A percentile compares a stretch with the other conserved stretches of the same genome.
phyloP scores from a whole-genome alignment of 768 basidiomycete genomes.

The Kwoniella sp. region DNA sequence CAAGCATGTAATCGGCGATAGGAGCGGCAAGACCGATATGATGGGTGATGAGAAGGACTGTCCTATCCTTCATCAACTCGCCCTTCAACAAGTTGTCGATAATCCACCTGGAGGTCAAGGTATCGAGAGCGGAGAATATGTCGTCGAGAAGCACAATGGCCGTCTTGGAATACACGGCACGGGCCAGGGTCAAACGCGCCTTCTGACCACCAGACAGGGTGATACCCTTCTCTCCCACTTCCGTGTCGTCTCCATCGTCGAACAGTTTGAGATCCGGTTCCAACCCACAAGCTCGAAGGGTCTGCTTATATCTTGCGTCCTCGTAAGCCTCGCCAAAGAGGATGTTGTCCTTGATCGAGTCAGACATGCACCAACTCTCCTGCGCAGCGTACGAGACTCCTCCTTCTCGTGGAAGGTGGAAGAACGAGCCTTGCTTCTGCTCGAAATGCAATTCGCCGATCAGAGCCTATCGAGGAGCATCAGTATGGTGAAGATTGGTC shows the following conservation, averaged over 20 bases:
- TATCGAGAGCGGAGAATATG: slow-evolving; percentile 63
- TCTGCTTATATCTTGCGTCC: slow-evolving; percentile 53
- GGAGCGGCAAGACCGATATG: slow-evolving; percentile 49
- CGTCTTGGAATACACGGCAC: slow-evolving; percentile 62
- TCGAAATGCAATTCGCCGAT: slow-evolving; percentile 53
- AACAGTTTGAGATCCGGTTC: slow-evolving; percentile 55
- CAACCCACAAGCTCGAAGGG: slow-evolving; percentile 50
- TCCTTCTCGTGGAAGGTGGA: slow-evolving; percentile 62
- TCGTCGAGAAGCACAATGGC: slow-evolving; percentile 68
- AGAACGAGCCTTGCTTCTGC: slow-evolving; percentile 57
- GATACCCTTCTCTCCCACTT: slow-evolving; percentile 68
- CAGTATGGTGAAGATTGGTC: background rate
- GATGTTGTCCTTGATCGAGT: slow-evolving; percentile 57
- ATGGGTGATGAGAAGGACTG: slow-evolving; percentile 56
- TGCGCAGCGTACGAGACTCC: slow-evolving; percentile 79
- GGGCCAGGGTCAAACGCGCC: slow-evolving; percentile 59
- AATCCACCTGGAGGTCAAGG: slow-evolving; percentile 57
- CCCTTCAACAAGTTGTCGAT: slow-evolving; percentile 56
- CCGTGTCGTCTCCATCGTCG: slow-evolving; percentile 63
- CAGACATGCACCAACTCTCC: slow-evolving; percentile 80
- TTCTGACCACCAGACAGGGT: slow-evolving; percentile 60
- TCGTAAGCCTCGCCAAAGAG: slow-evolving; percentile 55
- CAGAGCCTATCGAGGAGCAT: slow-evolving; percentile 44
- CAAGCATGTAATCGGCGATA: slow-evolving; percentile 46
- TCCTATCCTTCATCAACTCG: slow-evolving; percentile 56